Base-by-base conservation (phyloP, 352 stramenopile genomes). In the Globisporangium orthogonon region DNA sequence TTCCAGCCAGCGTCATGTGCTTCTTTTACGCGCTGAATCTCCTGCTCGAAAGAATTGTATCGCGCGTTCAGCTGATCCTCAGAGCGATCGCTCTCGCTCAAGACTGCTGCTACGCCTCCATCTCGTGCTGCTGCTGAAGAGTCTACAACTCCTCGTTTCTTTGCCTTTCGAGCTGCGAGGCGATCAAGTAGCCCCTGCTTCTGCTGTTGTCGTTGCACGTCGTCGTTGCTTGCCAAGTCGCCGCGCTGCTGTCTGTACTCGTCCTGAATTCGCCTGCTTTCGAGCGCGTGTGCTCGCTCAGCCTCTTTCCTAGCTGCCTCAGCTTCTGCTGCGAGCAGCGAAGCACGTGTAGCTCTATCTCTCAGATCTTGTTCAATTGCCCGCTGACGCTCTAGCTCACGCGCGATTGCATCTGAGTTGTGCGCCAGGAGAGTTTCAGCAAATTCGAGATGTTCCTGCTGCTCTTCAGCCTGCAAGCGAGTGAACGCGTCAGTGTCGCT, bases 11-110 rank as follows among this genome's bases (percentile, higher is more conserved):
- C 60, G 2, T 58, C 60, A 48, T 79, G 73, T 23, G 65, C 65
- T 3, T 63, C 62, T 40, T 71, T 62, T 4, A 81, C 63, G 13
- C 54, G 57, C 9, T 62, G 61, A 13, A 78, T 70, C 41, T 77
- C 72, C 23, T 56, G 54, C 33, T 63, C 60, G 3, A 56, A n/a
- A 15, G 59, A 40, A 0, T 53, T 28, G 30, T 46, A 33, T 11
- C 7, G 37, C 3, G 11, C 30, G 33, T 11, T 11, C 7, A 30
- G 4, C 40, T 7, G 4, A 6, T 30, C 37, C 0, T 0, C 4
- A 0, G 37, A 33, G 6, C 35, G 7, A 2, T 41, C 37, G 15
- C 5, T 18, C 29, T 18, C 10, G 13, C 4, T 13, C 39, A 31
- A 29, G 18, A 30, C 18, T 47, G 57, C 1, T 15, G n/a, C 2